Conservation (phyloP, 164 flowering plant species). For the Annona squamosa region DNA sequence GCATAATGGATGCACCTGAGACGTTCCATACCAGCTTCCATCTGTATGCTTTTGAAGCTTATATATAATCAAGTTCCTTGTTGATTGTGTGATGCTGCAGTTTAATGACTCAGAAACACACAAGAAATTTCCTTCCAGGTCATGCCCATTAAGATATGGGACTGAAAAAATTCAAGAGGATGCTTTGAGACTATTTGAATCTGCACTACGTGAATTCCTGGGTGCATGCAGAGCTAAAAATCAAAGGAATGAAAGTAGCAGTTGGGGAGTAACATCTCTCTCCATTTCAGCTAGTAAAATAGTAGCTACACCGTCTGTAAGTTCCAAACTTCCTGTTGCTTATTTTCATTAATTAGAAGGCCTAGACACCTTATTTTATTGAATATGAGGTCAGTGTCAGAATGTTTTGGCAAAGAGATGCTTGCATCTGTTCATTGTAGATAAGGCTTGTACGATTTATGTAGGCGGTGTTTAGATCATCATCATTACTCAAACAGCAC, state of each 20-base stretch:
- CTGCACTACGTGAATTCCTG: conserved; percentile 73
- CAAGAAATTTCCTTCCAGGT: conserved; percentile 84
- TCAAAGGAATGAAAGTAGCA: conserved; percentile 28
- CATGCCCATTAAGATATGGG: conserved; percentile 87
- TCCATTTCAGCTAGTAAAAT: conserved; percentile 91
- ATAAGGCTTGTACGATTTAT: no score
- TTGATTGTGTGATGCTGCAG: conserved; percentile 19
- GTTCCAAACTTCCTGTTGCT: conserved; percentile 17
- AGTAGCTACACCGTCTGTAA: conserved; percentile 58
- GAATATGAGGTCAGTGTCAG: no score
- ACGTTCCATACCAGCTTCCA: not conserved
- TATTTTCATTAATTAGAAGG: no score
- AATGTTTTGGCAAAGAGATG: no score
- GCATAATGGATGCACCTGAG: not conserved
- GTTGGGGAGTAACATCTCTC: conserved; percentile 75
- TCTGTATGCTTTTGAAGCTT: not conserved
- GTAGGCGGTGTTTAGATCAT: not conserved
- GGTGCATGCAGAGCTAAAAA: conserved; percentile 33
- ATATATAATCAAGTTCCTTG: not conserved
- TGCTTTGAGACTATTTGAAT: conserved; percentile 64
- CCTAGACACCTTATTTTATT: no score
- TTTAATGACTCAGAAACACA: conserved; percentile 48
- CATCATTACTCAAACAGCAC: not conserved
- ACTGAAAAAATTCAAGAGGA: conserved; percentile 78
- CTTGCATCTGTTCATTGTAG: no score